Evolutionary conservation across 140 eudicot species (phyloP), one percentile per base, ranked within the genome.

Genomic region (Oenanthe javanica): DNA sequence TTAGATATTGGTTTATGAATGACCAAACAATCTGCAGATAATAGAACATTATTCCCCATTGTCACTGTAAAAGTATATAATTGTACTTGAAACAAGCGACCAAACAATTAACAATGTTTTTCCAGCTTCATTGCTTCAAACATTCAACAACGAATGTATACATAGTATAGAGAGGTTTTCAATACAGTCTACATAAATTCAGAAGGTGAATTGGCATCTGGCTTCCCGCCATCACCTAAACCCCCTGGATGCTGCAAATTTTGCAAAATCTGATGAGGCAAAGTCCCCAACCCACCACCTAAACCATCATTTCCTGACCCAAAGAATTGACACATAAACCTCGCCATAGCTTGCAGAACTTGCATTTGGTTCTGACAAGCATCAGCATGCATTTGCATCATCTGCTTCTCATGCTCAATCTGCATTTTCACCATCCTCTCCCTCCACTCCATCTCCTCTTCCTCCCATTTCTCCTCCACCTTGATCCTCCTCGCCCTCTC

Each of bases 391-490:
- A 93, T 76, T 84, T 93, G 97, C 91, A 93, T 93, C 97, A 93
- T 91, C 66, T 89, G 97, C 79, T 93, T 93, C 87, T 91, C 97
- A 42, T 93, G 98, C 42, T 93, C 93, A 15, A 93, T 81, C 79
- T 91, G 97, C 92, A 90, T 84, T 18, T 81, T 88, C 81, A 91
- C 79, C 93, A 91, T 85, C 81, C 87, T 91, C 91, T 90, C 97
- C 86, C 97, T 90, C 98, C 97, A 93, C 81, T 90, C 90, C 93
- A 87, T 84, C 80, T 91, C 97, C 81, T 91, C 97, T 76, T 91
- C 97, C 84, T 91, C 98, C 92, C 93, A 88, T 89, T 78, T 89
- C 91, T 93, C 97, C 89, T 93, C 97, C 84, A 86, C 59, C 82
- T 83, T 83, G 92, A 88, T 84, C 85, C 98, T 85, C 85, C 88